Percentiles rank a stretch among this genome's conserved stretches.
These are phyloP conservation scores for Trichosporon coremiiforme DNA, from an alignment of 1,284 basidiomycete species.

Conservation along the genomic window DNA sequence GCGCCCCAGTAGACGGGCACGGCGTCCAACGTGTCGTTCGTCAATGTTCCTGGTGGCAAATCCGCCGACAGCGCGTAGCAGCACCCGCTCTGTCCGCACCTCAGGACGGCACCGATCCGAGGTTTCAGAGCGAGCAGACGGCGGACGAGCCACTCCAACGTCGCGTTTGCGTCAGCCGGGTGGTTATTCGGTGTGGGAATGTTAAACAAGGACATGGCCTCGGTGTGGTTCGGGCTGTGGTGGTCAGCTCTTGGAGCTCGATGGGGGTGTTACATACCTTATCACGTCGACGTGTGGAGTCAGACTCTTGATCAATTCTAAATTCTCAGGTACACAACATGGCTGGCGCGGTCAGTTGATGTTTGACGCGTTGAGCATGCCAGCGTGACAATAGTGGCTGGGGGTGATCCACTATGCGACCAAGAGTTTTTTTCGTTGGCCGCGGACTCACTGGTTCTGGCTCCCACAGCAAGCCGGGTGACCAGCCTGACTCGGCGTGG, in stretches of 20 bases:
- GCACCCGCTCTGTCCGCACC: conserved; percentile 40
- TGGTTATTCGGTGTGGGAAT: conserved; percentile 22
- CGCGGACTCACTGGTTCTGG: conserved; percentile 42
- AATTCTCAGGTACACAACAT: conserved; percentile 33
- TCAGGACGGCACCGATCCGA: conserved; percentile 37
- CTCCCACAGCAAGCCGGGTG: conserved; percentile 46
- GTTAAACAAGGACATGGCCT: conserved; percentile 43
- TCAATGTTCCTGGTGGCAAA: conserved; percentile 17
- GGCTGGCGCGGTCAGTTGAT: conserved; percentile 27
- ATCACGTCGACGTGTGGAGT: conserved; percentile 40
- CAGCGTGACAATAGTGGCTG: neutral
- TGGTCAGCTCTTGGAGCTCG: conserved; percentile 5
- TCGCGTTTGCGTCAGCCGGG: conserved; percentile 15
- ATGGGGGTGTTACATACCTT: conserved; percentile 31
- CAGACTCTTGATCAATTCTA: conserved; percentile 33
- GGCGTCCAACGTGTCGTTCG: conserved; percentile 13
- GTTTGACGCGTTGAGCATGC: neutral
- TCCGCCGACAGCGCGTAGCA: conserved; percentile 36
- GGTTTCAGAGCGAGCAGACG: conserved; percentile 31
- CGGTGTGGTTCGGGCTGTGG: conserved; percentile 53
- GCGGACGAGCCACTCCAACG: conserved; percentile 30
- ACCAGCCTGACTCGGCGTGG: conserved; percentile 28
- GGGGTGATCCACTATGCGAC: conserved; percentile 1
- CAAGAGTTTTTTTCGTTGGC: neutral
- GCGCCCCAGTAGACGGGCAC: conserved; percentile 39